Conservation (phyloP, 2,329 filamentous ascomycete genomes). For the Fonsecaea erecta region DNA sequence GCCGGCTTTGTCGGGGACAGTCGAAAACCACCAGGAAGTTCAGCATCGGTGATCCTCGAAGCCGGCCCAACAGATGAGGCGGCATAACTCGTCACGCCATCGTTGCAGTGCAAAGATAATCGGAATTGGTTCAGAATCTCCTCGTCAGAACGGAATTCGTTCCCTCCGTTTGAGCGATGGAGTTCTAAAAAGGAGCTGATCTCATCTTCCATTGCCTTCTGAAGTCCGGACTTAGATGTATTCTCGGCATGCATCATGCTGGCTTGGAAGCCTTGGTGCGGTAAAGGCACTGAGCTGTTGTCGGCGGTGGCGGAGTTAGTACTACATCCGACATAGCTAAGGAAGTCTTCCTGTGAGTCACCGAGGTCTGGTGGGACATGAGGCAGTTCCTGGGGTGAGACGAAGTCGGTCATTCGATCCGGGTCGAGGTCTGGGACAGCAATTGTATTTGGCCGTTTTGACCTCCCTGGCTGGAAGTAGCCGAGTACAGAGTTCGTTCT, state of each 20-base stretch:
- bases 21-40: constrained; percentile 1
- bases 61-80: constrained; percentile 16
- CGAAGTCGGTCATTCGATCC: constrained; percentile 22
- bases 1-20: constrained; percentile 10
- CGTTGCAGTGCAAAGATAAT: constrained; percentile 8
- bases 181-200: constrained; percentile 24
- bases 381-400: constrained; percentile 16
- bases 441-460: constrained; percentile 21
- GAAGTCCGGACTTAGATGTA: constrained; percentile 6
- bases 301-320: constrained; percentile 4
- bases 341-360: constrained; percentile 24
- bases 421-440: constrained; percentile 15
- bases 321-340: constrained; percentile 20
- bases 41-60: constrained; percentile 6
- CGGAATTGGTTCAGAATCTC: constrained; percentile 25
- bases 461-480: constrained; percentile 1
- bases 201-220: constrained; percentile 24
- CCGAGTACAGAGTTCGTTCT: constrained; percentile 5
- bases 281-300: neutral
- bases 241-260: constrained; percentile 19
- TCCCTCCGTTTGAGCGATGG: constrained; percentile 12
- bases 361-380: constrained; percentile 9
- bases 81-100: constrained; percentile 18
- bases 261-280: constrained; percentile 13
- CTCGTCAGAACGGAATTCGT: too few relatives aligned